These are phyloP conservation scores for Candida silvatica DNA, from an alignment of 805 yeast species.

Conservation along the genomic window DNA sequence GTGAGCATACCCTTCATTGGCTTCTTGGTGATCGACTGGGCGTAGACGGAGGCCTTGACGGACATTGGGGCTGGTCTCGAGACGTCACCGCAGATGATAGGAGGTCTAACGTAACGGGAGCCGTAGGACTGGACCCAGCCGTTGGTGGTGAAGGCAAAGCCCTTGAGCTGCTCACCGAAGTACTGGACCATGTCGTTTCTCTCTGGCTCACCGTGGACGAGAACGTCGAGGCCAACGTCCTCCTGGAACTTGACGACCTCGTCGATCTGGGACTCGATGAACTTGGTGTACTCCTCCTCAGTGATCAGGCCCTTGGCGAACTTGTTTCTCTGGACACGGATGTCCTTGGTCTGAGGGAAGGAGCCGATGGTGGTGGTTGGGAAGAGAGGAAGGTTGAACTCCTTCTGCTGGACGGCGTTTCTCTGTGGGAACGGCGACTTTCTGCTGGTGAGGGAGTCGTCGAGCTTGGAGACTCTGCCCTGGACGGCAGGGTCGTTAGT, in stretches of 20 bases:
- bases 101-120: conserved; percentile 99
- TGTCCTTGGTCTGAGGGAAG: conserved; percentile 99
- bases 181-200: conserved; percentile 99
- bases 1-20: conserved; percentile 99
- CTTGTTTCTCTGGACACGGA: conserved; percentile 97
- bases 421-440: conserved; percentile 79
- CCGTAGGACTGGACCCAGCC: conserved; percentile 99
- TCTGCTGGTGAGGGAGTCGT: conserved; percentile 71
- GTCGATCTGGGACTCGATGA: conserved; percentile 95
- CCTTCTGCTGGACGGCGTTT: conserved; percentile 76
- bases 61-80: conserved; percentile 98
- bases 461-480: conserved; percentile 69
- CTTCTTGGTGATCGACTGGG: conserved; percentile 90
- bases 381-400: conserved; percentile 93
- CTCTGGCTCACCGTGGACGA: conserved; percentile 99
- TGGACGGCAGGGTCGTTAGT: conserved; percentile 90
- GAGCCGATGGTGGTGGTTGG: conserved; percentile 99
- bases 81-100: conserved; percentile 97
- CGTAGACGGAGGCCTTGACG: conserved; percentile 98
- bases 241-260: conserved; percentile 98
- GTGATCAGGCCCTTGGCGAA: conserved; percentile 94
- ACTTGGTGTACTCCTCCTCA: conserved; percentile 90
- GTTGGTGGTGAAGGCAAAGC: conserved; percentile 96
- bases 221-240: conserved; percentile 95
- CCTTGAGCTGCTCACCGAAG: conserved; percentile 98